Percentiles rank a stretch among this genome's conserved stretches.
Conservation (phyloP, 257 asterid species). For the Ligustrum vulgare region DNA sequence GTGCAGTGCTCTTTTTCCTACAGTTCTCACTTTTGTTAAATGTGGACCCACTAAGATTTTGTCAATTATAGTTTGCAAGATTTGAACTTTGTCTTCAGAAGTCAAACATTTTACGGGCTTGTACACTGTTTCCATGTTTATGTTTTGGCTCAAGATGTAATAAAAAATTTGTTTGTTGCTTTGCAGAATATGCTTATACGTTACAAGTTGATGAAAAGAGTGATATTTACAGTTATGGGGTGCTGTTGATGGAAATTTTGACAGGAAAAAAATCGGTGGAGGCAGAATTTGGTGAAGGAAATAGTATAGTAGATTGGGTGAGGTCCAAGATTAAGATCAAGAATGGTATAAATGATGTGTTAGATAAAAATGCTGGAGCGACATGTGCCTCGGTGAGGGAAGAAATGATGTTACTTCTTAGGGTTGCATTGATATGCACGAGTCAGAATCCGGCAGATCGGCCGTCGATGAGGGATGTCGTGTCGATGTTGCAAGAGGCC, state of each 20-base stretch:
- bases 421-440: conserved; percentile 54
- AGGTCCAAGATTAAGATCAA: conserved; percentile 43
- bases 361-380: conserved; percentile 72
- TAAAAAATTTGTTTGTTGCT: not conserved
- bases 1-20: conserved; percentile 41
- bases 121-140: not conserved
- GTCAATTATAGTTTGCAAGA: conserved; percentile 10
- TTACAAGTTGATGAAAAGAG: conserved; percentile 59
- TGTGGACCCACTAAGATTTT: conserved; percentile 57
- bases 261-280: conserved; percentile 55
- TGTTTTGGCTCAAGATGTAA: not conserved
- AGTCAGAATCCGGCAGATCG: conserved; percentile 50
- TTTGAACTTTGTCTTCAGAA: not conserved
- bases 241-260: conserved; percentile 54
- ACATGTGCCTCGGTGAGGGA: conserved; percentile 51
- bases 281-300: conserved; percentile 56
- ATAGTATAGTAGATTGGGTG: conserved; percentile 46
- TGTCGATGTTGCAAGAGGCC: conserved; percentile 58
- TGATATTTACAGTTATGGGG: conserved; percentile 61
- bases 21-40: conserved; percentile 33
- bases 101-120: not conserved
- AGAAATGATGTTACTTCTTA: conserved; percentile 55
- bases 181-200: conserved; percentile 59
- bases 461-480: conserved; percentile 58
- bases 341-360: conserved; percentile 42